Evolutionary conservation across 345 rosid genomes (phyloP).

Genomic region (Isatis tinctoria): DNA sequence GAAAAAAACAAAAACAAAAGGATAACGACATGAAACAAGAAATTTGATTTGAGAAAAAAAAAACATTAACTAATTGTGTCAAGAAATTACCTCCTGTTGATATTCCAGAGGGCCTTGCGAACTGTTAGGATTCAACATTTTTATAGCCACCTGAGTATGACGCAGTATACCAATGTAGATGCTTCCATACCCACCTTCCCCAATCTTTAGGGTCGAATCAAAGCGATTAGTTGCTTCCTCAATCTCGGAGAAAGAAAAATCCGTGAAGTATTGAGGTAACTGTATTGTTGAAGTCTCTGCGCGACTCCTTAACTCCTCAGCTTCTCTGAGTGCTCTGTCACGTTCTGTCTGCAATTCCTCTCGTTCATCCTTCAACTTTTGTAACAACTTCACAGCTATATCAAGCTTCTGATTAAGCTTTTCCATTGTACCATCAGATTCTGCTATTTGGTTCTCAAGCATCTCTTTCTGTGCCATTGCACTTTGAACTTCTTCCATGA

Average conservation of each 20-base stretch:
- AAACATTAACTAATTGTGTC: neutral
- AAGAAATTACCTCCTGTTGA: conserved; percentile 70
- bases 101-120: conserved; percentile 82
- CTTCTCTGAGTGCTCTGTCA: conserved; percentile 79
- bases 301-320: conserved; percentile 64
- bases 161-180: conserved; percentile 62
- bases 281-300: conserved; percentile 49
- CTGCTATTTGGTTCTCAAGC: conserved; percentile 54
- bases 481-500: conserved; percentile 46
- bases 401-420: conserved; percentile 76
- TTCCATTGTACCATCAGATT: conserved; percentile 45
- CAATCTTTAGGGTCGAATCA: conserved; percentile 67
- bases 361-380: conserved; percentile 55
- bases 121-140: conserved; percentile 61
- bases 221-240: conserved; percentile 65
- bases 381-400: conserved; percentile 71
- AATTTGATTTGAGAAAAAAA: neutral
- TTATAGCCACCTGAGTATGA: conserved; percentile 70
- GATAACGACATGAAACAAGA: conserved; percentile 6
- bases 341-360: conserved; percentile 66
- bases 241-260: conserved; percentile 67
- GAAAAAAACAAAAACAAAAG: neutral
- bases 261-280: conserved; percentile 54
- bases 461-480: conserved; percentile 42
- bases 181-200: conserved; percentile 94